Conservation (phyloP, 2,329 filamentous ascomycete genomes). For the Ciborinia camelliae region DNA sequence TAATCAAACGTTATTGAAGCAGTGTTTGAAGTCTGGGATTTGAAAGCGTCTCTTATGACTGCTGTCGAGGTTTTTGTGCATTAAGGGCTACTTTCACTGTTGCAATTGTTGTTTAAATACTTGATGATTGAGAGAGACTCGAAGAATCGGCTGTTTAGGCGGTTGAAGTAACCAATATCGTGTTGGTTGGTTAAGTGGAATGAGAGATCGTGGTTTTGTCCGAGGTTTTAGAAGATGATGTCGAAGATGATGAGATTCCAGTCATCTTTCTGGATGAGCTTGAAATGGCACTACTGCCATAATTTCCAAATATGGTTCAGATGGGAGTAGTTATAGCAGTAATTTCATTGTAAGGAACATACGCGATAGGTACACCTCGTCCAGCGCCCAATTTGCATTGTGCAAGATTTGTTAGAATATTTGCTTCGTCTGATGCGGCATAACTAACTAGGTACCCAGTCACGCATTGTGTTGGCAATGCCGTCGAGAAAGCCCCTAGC, state of each 20-base stretch:
- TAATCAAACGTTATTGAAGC: neutral
- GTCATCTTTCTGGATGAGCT: neutral
- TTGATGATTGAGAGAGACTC: neutral
- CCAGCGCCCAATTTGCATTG: slow-evolving; percentile 19
- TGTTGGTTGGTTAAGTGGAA: neutral
- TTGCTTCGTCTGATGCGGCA: slow-evolving; percentile 6
- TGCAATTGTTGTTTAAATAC: neutral
- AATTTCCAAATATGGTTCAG: slow-evolving; percentile 19
- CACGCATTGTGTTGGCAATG: slow-evolving; percentile 16
- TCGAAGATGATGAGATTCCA: neutral
- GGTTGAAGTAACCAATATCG: neutral
- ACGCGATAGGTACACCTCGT: slow-evolving; percentile 22
- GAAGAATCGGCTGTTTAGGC: neutral
- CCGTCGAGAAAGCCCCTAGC: slow-evolving; percentile 12
- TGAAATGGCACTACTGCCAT: neutral
- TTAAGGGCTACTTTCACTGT: neutral
- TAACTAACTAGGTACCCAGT: slow-evolving; percentile 22
- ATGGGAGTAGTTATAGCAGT: slow-evolving; percentile 14
- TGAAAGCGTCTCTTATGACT: no score
- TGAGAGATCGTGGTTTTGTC: neutral
- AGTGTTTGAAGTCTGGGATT: neutral
- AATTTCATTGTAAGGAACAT: slow-evolving; percentile 22
- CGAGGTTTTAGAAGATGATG: neutral
- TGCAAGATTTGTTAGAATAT: slow-evolving; percentile 11
- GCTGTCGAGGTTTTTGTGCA: neutral